These are phyloP conservation scores for Cyphellophora attinorum DNA, from an alignment of 2,329 filamentous ascomycete genomes.

Conservation along the genomic window DNA sequence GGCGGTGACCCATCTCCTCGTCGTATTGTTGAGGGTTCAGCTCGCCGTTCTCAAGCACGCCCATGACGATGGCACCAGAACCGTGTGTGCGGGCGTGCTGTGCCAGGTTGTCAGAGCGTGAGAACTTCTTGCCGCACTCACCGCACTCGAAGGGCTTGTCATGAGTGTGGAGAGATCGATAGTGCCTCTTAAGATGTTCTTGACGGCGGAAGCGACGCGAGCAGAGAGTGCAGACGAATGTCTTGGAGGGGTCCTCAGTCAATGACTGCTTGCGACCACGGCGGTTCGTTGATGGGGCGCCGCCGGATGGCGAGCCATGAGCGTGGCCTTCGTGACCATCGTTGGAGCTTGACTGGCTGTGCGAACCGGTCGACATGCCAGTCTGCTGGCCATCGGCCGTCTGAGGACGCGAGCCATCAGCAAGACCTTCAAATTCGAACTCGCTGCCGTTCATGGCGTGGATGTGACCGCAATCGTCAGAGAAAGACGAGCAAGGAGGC, in stretches of 20 bases:
- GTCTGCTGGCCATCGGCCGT: conserved; percentile 35
- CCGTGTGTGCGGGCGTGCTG: conserved; percentile 94
- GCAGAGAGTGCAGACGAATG: conserved; percentile 93
- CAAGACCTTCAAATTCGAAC: conserved; percentile 20
- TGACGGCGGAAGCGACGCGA: conserved; percentile 95
- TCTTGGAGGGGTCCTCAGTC: conserved; percentile 96
- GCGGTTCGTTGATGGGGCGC: conserved; percentile 52
- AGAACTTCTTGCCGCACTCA: conserved; percentile 99
- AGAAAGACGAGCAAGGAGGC: conserved; percentile 49
- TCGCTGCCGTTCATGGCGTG: conserved; percentile 13
- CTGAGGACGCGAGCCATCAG: conserved; percentile 23
- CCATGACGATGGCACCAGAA: conserved; percentile 82
- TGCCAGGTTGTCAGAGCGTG: conserved; percentile 89
- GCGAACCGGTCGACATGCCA: conserved; percentile 26
- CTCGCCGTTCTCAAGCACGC: conserved; percentile 66
- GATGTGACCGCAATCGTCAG: conserved; percentile 35
- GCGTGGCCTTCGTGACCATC: conserved; percentile 33
- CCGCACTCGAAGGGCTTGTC: conserved; percentile 98
- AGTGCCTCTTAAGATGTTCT: conserved; percentile 97
- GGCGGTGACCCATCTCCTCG: conserved; percentile 66
- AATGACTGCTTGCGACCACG: conserved; percentile 97
- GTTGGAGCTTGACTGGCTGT: conserved; percentile 32
- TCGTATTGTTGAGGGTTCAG: conserved; percentile 34
- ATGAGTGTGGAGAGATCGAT: conserved; percentile 93
- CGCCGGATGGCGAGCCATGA: conserved; percentile 22